Conservation (phyloP, 768 basidiomycete genomes). For the Steccherinum ochraceum region DNA sequence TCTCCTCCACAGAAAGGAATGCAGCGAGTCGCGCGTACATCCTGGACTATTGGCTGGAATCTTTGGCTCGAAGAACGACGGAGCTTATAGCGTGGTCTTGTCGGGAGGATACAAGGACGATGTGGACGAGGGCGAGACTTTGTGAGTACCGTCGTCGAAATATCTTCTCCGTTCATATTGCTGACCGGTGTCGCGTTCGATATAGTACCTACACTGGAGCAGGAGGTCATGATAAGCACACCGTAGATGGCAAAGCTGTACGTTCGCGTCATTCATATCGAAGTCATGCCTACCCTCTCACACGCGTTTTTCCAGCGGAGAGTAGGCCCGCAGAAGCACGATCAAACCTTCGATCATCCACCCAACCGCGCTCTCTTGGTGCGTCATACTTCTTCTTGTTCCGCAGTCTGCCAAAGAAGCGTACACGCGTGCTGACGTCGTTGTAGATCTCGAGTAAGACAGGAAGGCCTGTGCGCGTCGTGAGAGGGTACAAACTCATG, state of each 20-base stretch:
- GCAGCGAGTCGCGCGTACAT: neutral
- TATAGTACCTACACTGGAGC: neutral
- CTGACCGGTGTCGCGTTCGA: too few species aligned
- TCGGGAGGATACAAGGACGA: conserved; percentile 19
- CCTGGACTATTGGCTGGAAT: conserved; percentile 11
- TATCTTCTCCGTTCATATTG: neutral
- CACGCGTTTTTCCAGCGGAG: too few species aligned
- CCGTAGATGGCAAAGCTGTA: neutral
- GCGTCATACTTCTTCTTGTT: too few species aligned
- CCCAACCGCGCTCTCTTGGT: too few species aligned
- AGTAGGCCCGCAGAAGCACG: too few species aligned
- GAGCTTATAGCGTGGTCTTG: conserved; percentile 15
- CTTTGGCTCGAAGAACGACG: conserved; percentile 9
- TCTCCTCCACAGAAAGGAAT: too few species aligned
- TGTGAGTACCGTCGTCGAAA: conserved; percentile 11
- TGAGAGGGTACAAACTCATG: conserved; percentile 73
- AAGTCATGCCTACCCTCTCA: too few species aligned
- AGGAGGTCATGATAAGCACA: neutral
- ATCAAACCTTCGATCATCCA: too few species aligned
- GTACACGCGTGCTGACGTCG: too few species aligned
- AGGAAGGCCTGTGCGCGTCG: conserved; percentile 77
- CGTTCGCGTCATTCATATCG: too few species aligned
- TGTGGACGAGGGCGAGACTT: conserved; percentile 12
- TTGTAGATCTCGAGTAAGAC: too few species aligned
- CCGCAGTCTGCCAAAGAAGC: too few species aligned